Evolutionary conservation across 2,329 filamentous ascomycete species (phyloP), one percentile per base, ranked within the genome.

Genomic region (Thyridium curvatum): DNA sequence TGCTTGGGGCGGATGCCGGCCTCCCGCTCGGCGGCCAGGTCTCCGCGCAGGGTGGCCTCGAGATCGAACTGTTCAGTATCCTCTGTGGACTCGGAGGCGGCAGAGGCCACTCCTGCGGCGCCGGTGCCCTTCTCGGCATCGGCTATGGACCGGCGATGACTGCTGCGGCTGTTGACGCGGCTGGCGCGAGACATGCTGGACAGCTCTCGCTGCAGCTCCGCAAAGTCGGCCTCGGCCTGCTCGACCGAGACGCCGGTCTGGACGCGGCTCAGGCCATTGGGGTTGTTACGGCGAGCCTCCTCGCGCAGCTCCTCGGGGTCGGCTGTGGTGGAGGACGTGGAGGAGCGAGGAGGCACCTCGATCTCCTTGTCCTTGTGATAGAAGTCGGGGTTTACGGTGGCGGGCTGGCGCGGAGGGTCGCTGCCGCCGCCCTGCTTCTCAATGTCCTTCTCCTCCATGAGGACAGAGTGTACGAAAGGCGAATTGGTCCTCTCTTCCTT

Each of bases 1-100:
- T 84, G 79, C 66, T 94, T 94, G 5, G 80, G 72, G 43, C 80
- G 82, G 60, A 94, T 94, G 1, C 88, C 88, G 6, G 85, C 84
- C 45, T 84, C 79, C 44, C 76, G 72, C 53, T 88, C 84, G 8
- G 86, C 82, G 34, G 73, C 75, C 41, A 84, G 72, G 40, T 80
- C 80, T 3, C 86, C 86, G 33, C 85, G 77, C 43, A 94, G 66
- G 4, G 82, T 80, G 8, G 69, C 62, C 58, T 94, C 86, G 30
- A 95, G 68, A 54, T 94, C 82, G 59, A 93, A 94, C 9, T 72
- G 66, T 40, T 77, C 77, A 3, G 67, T 66, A 3, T 66, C 69
- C 1, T 65, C 65, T 33, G 71, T 67, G 0, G 67, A 67, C 3
- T 29, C 33, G 61, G 60, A 1, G 59, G 52, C 2, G 61, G 55